Evolutionary conservation across 352 stramenopile species (phyloP), one percentile per base, ranked within the genome.

Genomic region (Phytophthora kernoviae): DNA sequence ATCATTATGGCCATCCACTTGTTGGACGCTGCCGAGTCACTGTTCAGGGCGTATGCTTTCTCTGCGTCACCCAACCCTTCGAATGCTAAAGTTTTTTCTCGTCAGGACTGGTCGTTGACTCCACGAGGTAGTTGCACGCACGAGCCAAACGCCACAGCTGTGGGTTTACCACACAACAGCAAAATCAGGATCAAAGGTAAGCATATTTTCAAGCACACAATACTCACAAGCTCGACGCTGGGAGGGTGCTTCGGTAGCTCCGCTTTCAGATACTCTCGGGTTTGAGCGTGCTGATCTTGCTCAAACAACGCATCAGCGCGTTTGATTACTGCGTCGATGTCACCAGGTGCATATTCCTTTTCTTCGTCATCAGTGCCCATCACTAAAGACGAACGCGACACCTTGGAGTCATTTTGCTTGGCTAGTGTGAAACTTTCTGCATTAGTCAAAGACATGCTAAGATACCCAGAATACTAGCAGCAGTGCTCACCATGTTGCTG

Each of bases 1-100:
- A 68, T 87, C 65, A 92, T 76, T 46, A 90, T 90, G 44, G 68
- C 81, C 75, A 90, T 87, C 83, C 83, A 92, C 46, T 90, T 87
- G 65, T 90, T 90, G 9, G 77, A 68, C 2, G 73, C 62, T 12
- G 77, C 83, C 5, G 58, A 75, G 53, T 89, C 75, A 3, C 65
- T 54, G 49, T 88, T 59, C 2, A 71, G 30, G 4, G 56, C 64
- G 52, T 86, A 88, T 9, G 80, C 81, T 12, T 77, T 76, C 59
- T 90, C 69, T 18, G 79, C 79, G 42, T 69, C 68, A 33, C 54
- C 53, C 2, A 87, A 60, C 0, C 83, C 83, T 66, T 92, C 79
- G 49, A 75, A 77, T 18, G 77, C 77, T 5, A 87, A 51, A 0
- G 62, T 54, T 20, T 87, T 49, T 88, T 90, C 27, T 84, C 72